Base-by-base conservation (phyloP, 176 grass and related monocot genomes). In the Chloris gayana region DNA sequence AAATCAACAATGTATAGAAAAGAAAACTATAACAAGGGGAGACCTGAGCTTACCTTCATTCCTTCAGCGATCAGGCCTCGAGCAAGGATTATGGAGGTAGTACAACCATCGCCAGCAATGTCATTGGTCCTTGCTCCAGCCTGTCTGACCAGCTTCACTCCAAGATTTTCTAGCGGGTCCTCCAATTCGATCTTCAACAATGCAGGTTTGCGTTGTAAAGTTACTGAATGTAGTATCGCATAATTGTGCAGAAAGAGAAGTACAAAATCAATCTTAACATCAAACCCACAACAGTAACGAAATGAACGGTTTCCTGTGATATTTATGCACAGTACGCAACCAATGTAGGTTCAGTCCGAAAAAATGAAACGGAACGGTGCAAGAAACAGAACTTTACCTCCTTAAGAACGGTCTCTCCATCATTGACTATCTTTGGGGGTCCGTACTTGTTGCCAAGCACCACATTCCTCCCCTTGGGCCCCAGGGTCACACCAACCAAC, bases 81-180 rank as follows among this genome's bases (percentile, higher is more conserved):
- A 78, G 95, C 87, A 61, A 98, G 95, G 91, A 94, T 88, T 75
- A 98, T 98, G 29, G 90, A 98, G 69, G 92, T 98, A 21, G 95
- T 98, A 83, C 78, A 98, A 24, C 95, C 95, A 89, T 98, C 95
- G 56, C 95, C 95, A 32, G 95, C 90, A 78, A 98, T 73, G 78
- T 86, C 87, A 26, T 94, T 98, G 31, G 90, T 94, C 71, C 63
- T 98, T 76, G 95, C 95, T 14, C 95, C 90, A 14, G 95, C 95
- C 81, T 98, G 95, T 29, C 92, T 88, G 69, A 98, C 88, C 78
- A 98, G 86, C 68, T 98, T 94, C 33, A 98, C 95, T 67, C 95
- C 95, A 63, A 98, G 87, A 89, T 94, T 98, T 85, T 98, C 92
- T 73, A 98, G 70, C 4, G 95, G 92, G 14, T 98, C 95, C 66